A percentile compares a stretch with the other conserved stretches of the same genome.
phyloP scores from a whole-genome alignment of 805 yeast genomes.

The Tetrapisispora phaffii region DNA sequence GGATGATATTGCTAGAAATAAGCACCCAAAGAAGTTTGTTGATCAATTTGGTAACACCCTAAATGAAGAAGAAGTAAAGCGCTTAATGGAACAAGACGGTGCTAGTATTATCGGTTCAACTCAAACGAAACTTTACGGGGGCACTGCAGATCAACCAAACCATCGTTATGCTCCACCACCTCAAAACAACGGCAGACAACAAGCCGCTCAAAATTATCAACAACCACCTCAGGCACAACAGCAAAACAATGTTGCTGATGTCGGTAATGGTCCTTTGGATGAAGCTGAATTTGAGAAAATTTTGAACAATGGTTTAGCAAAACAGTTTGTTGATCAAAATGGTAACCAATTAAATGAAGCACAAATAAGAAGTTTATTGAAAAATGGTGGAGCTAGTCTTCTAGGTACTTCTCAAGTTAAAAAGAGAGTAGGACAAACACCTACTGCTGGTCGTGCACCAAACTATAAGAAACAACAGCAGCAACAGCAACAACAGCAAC shows the following conservation, averaged over 20 bases:
- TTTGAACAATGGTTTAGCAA: constrained; percentile 1
- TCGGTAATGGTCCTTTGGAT: not conserved
- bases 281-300: not conserved
- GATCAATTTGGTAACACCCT: constrained; percentile 6
- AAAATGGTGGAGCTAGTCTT: constrained; percentile 4
- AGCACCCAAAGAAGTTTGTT: constrained; percentile 3
- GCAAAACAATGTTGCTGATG: not conserved
- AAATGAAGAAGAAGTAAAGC: constrained; percentile 2
- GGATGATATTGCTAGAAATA: not conserved
- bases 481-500: not conserved
- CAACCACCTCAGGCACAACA: not conserved
- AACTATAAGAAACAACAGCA: not conserved
- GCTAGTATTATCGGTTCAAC: constrained; percentile 4
- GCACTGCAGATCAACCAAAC: not conserved
- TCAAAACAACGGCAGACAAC: not conserved
- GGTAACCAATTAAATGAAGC: constrained; percentile 3
- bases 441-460: too few relatives aligned
- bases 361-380: constrained; percentile 2
- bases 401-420: not conserved
- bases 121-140: not conserved
- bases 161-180: not conserved
- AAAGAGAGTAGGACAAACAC: not conserved
- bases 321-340: constrained; percentile 5
- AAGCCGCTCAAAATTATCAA: not conserved
- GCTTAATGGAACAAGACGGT: constrained; percentile 2